A percentile compares a stretch with the other conserved stretches of the same genome.
These are phyloP conservation scores for Lachancea quebecensis DNA, from an alignment of 805 yeast genomes.

Conservation along the genomic window DNA sequence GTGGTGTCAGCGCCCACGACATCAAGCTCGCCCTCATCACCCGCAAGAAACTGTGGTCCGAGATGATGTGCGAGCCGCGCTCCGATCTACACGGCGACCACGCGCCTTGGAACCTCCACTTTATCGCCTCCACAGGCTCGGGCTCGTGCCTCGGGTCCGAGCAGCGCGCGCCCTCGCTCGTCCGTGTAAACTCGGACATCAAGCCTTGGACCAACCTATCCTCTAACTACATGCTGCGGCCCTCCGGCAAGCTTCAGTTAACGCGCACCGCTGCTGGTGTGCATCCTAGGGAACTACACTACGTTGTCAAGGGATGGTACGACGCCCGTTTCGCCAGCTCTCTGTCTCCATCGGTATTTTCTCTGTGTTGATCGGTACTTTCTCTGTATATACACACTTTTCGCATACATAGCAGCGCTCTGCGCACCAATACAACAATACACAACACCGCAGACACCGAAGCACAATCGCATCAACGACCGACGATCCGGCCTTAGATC, in stretches of 20 bases:
- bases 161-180: conserved; percentile 15
- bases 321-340: conserved; percentile 21
- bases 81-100: conserved; percentile 27
- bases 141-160: background rate
- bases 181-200: conserved; percentile 21
- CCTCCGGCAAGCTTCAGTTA: conserved; percentile 25
- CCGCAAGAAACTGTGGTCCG: conserved; percentile 29
- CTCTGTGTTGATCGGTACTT: background rate
- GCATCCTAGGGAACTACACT: conserved; percentile 19
- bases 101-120: conserved; percentile 22
- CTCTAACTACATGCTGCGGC: conserved; percentile 19
- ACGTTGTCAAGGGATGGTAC: conserved; percentile 33
- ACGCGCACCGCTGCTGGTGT: conserved; percentile 8
- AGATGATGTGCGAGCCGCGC: conserved; percentile 22
- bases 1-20: conserved; percentile 15
- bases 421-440: background rate
- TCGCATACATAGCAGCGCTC: background rate
- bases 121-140: conserved; percentile 3
- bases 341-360: background rate
- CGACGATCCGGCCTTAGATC: too few species aligned
- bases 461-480: too few species aligned
- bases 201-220: conserved; percentile 22
- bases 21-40: conserved; percentile 28
- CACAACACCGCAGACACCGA: background rate
- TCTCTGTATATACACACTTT: background rate